Percentiles rank a stretch among this genome's conserved stretches.
These are phyloP conservation scores for Scenedesmus sp. DNA, from an alignment of 163 green algal genomes.

Conservation along the genomic window DNA sequence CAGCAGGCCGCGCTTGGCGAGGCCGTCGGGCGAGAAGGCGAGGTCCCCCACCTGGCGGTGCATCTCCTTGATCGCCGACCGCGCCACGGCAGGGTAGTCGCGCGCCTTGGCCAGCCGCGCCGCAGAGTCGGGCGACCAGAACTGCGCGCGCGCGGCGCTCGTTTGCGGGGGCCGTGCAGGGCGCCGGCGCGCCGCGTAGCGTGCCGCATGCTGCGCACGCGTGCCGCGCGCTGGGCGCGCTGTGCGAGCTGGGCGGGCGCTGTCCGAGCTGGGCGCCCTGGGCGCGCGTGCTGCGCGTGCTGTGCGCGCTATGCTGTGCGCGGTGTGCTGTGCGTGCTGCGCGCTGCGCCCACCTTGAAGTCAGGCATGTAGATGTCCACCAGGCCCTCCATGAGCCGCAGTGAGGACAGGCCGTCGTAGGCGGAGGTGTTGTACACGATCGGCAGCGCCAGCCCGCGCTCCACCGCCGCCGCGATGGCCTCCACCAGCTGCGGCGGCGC, in stretches of 20 bases:
- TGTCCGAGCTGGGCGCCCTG: too few species aligned
- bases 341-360: too few species aligned
- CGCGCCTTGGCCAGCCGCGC: constrained; percentile 21
- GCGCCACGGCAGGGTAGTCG: constrained; percentile 35
- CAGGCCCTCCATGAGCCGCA: constrained; percentile 40
- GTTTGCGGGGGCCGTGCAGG: too few species aligned
- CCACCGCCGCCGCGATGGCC: constrained; percentile 34
- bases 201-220: too few species aligned
- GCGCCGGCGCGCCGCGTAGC: too few species aligned
- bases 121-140: constrained; percentile 23
- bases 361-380: constrained; percentile 50
- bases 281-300: too few species aligned
- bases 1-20: constrained; percentile 43
- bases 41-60: constrained; percentile 48
- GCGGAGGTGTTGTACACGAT: constrained; percentile 48
- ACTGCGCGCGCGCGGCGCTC: too few species aligned
- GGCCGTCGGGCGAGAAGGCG: constrained; percentile 36
- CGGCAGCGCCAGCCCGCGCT: constrained; percentile 32
- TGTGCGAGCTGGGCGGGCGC: too few species aligned
- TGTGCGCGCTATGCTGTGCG: too few species aligned
- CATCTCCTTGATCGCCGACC: constrained; percentile 44
- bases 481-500: constrained; percentile 29
- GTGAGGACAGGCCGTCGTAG: constrained; percentile 38
- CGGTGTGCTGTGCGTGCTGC: too few species aligned
- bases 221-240: too few species aligned